These are phyloP conservation scores for Perilla frutescens DNA, from an alignment of 257 asterid species.

Conservation along the genomic window DNA sequence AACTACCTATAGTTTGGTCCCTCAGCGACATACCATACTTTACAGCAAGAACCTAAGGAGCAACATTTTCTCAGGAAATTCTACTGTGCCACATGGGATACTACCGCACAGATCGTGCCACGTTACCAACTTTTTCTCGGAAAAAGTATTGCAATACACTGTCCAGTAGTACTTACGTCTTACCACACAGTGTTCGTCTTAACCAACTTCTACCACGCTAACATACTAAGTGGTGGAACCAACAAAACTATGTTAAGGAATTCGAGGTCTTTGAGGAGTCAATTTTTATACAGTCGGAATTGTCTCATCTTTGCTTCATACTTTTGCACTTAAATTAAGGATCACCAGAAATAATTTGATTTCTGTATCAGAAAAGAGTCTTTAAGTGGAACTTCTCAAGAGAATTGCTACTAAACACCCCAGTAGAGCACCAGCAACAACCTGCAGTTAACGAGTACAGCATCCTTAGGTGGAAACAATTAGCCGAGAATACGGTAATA, in stretches of 20 bases:
- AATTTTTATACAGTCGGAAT: background rate
- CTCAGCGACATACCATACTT: background rate
- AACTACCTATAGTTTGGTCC: background rate
- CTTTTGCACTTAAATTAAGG: background rate
- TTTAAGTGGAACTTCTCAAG: slow-evolving; percentile 46
- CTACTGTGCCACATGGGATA: too few relatives aligned
- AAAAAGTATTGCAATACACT: too few relatives aligned
- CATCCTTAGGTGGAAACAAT: background rate
- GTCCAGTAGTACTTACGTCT: too few relatives aligned
- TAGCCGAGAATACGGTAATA: background rate
- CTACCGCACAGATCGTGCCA: too few relatives aligned
- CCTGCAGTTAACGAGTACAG: slow-evolving; percentile 40
- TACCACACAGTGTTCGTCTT: too few relatives aligned
- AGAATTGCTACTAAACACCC: slow-evolving; percentile 61
- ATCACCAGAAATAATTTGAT: background rate
- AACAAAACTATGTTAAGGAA: background rate
- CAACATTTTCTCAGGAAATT: background rate
- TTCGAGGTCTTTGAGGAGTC: background rate
- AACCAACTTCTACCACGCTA: background rate
- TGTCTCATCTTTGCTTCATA: background rate
- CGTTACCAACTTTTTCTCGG: too few relatives aligned
- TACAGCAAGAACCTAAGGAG: background rate
- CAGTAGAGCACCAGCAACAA: slow-evolving; percentile 70
- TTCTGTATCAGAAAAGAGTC: background rate
- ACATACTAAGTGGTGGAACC: background rate